phyloP scores from a whole-genome alignment of 2,329 filamentous ascomycete genomes.

The Claviceps sp. region DNA sequence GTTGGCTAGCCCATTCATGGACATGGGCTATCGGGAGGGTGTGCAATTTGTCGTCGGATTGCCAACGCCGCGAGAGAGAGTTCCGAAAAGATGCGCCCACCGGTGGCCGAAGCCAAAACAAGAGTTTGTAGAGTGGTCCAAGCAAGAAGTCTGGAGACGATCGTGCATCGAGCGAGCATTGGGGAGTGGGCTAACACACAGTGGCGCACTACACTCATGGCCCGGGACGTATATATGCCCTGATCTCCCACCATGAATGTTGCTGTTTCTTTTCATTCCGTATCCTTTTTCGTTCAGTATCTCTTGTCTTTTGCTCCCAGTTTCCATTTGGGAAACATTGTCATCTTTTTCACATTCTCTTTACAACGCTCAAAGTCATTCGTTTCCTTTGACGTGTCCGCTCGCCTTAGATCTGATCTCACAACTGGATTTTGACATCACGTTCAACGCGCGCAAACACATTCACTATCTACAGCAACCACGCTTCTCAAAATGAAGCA shows the following conservation, averaged over 20 bases:
- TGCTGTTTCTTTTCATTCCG: background rate
- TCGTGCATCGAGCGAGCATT: too few species aligned
- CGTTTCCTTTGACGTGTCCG: constrained; percentile 35
- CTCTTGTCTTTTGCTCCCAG: constrained; percentile 8
- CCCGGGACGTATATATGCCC: constrained; percentile 2
- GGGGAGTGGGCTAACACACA: too few species aligned
- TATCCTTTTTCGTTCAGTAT: background rate
- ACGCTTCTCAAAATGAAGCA: constrained; percentile 33
- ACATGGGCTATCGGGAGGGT: background rate
- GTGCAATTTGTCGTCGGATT: background rate
- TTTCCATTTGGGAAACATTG: constrained; percentile 11
- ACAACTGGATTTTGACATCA: constrained; percentile 9
- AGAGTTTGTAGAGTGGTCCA: too few species aligned
- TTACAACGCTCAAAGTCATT: constrained; percentile 35
- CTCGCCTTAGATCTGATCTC: constrained; percentile 15
- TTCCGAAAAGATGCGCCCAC: too few species aligned
- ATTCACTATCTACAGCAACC: constrained; percentile 6
- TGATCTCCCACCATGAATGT: background rate
- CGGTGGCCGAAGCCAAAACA: too few species aligned
- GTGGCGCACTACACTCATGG: background rate
- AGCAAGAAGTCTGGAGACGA: too few species aligned
- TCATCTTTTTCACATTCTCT: background rate
- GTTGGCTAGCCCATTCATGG: background rate
- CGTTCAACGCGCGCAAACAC: constrained; percentile 1
- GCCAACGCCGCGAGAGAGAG: too few species aligned